Evolutionary conservation across 805 yeast species (phyloP).

Genomic region (Torulaspora indica): DNA sequence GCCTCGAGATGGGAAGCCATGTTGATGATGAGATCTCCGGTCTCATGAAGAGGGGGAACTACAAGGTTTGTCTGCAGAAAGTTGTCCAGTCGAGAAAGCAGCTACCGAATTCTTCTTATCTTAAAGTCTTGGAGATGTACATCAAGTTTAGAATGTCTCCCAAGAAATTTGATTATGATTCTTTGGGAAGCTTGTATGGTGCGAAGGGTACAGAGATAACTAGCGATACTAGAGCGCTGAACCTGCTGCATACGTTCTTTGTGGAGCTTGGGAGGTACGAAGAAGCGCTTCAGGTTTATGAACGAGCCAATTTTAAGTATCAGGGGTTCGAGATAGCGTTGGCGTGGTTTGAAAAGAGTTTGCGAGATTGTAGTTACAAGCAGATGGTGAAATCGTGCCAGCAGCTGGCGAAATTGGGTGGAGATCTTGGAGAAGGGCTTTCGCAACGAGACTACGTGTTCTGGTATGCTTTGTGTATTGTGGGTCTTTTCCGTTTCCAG

Average conservation of each 20-base stretch:
- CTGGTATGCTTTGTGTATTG: slow-evolving; percentile 52
- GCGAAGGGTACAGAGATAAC: slow-evolving; percentile 22
- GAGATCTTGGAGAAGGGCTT: slow-evolving; percentile 24
- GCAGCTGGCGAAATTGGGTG: slow-evolving; percentile 36
- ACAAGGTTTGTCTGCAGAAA: slow-evolving; percentile 45
- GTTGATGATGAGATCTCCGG: slow-evolving; percentile 36
- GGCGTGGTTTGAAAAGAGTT: slow-evolving; percentile 55
- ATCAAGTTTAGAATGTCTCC: slow-evolving; percentile 31
- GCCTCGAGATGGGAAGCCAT: slow-evolving; percentile 27
- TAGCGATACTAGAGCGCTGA: slow-evolving; percentile 52
- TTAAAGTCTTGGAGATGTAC: slow-evolving; percentile 37
- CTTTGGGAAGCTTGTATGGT: slow-evolving; percentile 27
- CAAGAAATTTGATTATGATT: slow-evolving; percentile 31
- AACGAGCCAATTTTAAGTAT: slow-evolving; percentile 53
- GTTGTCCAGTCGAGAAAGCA: slow-evolving; percentile 43
- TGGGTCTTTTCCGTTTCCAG: slow-evolving; percentile 42
- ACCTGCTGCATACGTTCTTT: slow-evolving; percentile 45
- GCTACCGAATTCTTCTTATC: slow-evolving; percentile 54
- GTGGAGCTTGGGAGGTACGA: slow-evolving; percentile 35
- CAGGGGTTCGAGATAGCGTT: slow-evolving; percentile 46
- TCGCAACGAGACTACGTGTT: slow-evolving; percentile 38
- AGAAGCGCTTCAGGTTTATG: slow-evolving; percentile 49
- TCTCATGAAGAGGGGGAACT: slow-evolving; percentile 52
- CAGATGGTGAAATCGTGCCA: slow-evolving; percentile 54
- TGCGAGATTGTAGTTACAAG: slow-evolving; percentile 44